Conservation (phyloP, 371 early-diverging fungal genomes). For the Mucor indicus region DNA sequence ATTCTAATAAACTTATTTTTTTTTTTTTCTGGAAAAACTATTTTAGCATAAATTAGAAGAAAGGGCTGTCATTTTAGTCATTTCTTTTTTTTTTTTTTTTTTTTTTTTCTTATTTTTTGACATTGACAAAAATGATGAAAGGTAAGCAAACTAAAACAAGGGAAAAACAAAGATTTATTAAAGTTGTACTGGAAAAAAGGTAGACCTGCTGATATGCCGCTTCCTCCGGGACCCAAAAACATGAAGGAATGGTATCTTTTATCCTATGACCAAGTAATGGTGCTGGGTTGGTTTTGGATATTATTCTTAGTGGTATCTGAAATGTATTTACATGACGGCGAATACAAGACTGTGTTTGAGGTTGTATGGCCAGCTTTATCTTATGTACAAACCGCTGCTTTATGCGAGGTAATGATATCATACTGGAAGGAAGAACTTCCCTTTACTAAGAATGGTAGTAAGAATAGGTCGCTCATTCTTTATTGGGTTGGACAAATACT, state of each 20-base stretch:
- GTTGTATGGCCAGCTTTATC: constrained; percentile 55
- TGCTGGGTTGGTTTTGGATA: constrained; percentile 75
- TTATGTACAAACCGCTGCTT: constrained; percentile 74
- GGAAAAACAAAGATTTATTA: too few species aligned
- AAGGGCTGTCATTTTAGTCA: too few species aligned
- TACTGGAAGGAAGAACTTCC: too few species aligned
- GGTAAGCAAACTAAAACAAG: too few species aligned
- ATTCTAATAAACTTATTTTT: too few species aligned
- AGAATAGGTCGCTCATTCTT: constrained; percentile 8
- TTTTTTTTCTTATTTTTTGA: background rate
- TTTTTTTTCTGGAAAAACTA: too few species aligned
- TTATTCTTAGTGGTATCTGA: constrained; percentile 49
- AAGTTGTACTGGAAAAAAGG: too few species aligned
- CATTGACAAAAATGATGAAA: too few species aligned
- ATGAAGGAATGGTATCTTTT: constrained; percentile 64
- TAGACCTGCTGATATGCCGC: too few species aligned
- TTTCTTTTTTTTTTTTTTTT: background rate
- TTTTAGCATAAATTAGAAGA: too few species aligned
- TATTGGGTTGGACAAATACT: constrained; percentile 74
- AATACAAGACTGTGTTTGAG: constrained; percentile 56
- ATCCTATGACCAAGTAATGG: constrained; percentile 76
- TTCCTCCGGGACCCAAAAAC: constrained; percentile 19
- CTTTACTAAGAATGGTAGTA: too few species aligned
- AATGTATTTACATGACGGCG: constrained; percentile 46
- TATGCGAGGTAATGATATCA: constrained; percentile 73